Conservation (phyloP, 305 asterid genomes). For the Fraxinus nigra region DNA sequence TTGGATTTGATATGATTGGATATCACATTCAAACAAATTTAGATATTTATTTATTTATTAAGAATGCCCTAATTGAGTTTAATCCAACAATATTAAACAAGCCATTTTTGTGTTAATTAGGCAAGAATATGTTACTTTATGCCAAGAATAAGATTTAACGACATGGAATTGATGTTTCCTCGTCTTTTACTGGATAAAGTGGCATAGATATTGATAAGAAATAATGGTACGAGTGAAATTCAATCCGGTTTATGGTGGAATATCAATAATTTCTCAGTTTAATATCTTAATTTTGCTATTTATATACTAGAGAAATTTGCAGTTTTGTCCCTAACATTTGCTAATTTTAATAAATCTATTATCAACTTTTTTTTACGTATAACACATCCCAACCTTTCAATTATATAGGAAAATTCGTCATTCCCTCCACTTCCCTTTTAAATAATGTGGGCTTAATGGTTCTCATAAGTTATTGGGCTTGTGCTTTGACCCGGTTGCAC, state of each 20-base stretch:
- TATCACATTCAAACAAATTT: neutral
- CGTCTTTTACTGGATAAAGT: neutral
- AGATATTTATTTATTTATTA: too few species aligned
- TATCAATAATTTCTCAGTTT: neutral
- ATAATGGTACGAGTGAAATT: neutral
- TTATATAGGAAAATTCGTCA: too few species aligned
- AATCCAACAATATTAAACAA: neutral
- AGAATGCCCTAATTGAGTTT: neutral
- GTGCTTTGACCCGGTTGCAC: too few species aligned
- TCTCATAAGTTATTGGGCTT: too few species aligned
- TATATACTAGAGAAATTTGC: too few species aligned
- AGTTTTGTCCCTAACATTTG: too few species aligned
- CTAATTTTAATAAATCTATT: too few species aligned
- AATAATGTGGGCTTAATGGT: too few species aligned
- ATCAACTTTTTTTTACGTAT: too few species aligned
- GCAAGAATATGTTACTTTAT: neutral
- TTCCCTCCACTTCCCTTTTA: too few species aligned
- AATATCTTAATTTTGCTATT: neutral
- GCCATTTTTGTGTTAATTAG: neutral
- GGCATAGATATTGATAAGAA: neutral
- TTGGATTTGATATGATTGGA: neutral
- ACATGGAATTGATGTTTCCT: neutral
- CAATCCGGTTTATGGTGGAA: neutral
- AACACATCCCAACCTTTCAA: too few species aligned
- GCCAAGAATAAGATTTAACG: neutral